Base-by-base conservation (phyloP, 2,329 filamentous ascomycete species). In the Pseudogymnoascus sp. region DNA sequence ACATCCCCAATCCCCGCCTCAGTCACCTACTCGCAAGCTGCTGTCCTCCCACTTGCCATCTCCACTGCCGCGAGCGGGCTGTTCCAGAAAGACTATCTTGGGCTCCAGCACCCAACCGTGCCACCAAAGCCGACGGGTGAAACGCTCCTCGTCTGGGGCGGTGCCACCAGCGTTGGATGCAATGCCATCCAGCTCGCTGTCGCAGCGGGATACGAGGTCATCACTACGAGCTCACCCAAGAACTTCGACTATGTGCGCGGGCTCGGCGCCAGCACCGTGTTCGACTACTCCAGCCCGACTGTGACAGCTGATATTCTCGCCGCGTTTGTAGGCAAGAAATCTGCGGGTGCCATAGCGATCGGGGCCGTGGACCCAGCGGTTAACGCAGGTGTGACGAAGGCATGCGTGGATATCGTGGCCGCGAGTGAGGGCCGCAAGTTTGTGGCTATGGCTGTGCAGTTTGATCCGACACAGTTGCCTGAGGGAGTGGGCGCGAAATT, bases 151-250 rank as follows among this genome's bases (percentile, higher is more conserved):
- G 63, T 72, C 35, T 70, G 67, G 60, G 69, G 67, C 14, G 69
- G 63, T 3, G 63, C 64, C 12, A 65, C 64, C 7, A 66, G 65
- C 25, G 61, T 69, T 47, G 68, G 68, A 11, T 59, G 40, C 5
- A 73, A 70, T 2, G 77, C 76, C 0, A 76, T 80, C 47, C 78
- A 81, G 63, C 68, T 79, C 4, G 77, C 76, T 0, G 72, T 68
- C 0, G 74, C 71, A 0, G 69, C 75, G 11, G 77, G 78, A 4
- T 73, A 77, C 61, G 73, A 74, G 23, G 76, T 80, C 8, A 67
- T 76, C 50, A 66, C 71, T 1, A 76, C 74, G 1, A 74, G 71
- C 60, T 77, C 75, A 3, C 70, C 73, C 3, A 61, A 61, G n/a
- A 75, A 75, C 66, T 75, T 73, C 60, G 70, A 71, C 5, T 70